Evolutionary conservation across 179 eudicot species (phyloP).

Genomic region (Corrigiola litoralis): DNA sequence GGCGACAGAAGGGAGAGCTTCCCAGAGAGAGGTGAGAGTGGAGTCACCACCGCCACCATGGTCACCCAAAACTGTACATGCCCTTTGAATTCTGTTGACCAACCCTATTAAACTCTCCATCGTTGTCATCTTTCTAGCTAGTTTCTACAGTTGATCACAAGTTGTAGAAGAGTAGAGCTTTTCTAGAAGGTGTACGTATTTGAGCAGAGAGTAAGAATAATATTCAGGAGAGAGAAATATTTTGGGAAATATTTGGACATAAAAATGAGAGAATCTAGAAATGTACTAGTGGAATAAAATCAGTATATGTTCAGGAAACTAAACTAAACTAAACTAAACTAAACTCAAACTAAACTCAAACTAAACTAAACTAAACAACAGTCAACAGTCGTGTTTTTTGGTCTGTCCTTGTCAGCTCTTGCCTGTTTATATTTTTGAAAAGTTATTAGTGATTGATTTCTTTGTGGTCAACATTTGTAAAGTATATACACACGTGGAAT

Average conservation of each 20-base stretch:
- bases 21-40: slow-evolving; percentile 64
- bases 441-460: neutral
- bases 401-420: slow-evolving; percentile 3
- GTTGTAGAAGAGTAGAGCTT: neutral
- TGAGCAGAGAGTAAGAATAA: neutral
- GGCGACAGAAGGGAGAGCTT: slow-evolving; percentile 90
- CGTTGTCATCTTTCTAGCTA: slow-evolving; percentile 34
- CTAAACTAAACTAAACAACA: too few species aligned
- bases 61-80: slow-evolving; percentile 92
- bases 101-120: slow-evolving; percentile 91
- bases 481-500: too few species aligned
- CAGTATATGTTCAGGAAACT: too few species aligned
- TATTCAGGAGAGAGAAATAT: too few species aligned
- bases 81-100: slow-evolving; percentile 76
- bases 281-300: neutral
- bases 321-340: too few species aligned
- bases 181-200: neutral
- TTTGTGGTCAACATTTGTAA: too few species aligned
- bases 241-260: too few species aligned
- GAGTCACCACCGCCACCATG: slow-evolving; percentile 66
- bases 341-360: too few species aligned
- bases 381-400: slow-evolving; percentile 1
- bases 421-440: neutral
- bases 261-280: neutral
- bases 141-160: neutral